Evolutionary conservation across 305 asterid genomes (phyloP).

Genomic region (Striga hermonthica): DNA sequence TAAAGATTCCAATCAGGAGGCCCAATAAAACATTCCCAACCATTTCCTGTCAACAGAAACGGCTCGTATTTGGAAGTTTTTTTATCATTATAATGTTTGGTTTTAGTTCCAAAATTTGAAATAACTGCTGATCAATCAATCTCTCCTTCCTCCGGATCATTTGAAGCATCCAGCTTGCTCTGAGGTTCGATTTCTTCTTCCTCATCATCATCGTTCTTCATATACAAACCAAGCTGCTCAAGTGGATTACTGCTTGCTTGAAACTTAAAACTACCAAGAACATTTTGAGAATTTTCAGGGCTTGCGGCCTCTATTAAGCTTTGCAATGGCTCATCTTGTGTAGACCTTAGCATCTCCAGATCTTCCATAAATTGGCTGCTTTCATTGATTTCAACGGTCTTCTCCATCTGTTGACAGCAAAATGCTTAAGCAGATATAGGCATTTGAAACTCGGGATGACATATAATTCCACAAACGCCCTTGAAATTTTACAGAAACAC

Average conservation of each 20-base stretch:
- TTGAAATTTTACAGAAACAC: too few relatives aligned
- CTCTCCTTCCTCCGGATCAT: slow-evolving; percentile 82
- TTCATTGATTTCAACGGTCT: slow-evolving; percentile 85
- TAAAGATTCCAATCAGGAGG: too few relatives aligned
- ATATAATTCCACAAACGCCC: neutral
- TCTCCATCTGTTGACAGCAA: slow-evolving; percentile 55
- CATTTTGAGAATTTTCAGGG: slow-evolving; percentile 66
- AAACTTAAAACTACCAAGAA: slow-evolving; percentile 68
- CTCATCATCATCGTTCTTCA: slow-evolving; percentile 83
- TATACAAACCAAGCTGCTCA: slow-evolving; percentile 89
- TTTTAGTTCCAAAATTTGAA: too few relatives aligned
- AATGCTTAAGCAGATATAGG: too few relatives aligned
- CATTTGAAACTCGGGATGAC: neutral
- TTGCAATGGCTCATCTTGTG: slow-evolving; percentile 46
- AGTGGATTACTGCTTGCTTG: slow-evolving; percentile 74
- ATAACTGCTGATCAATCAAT: slow-evolving; percentile 38
- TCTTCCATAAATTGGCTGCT: slow-evolving; percentile 68
- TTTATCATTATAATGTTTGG: too few relatives aligned
- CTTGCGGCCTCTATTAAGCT: slow-evolving; percentile 64
- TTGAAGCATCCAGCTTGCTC: slow-evolving; percentile 8
- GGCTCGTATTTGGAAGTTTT: too few relatives aligned
- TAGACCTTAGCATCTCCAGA: slow-evolving; percentile 68
- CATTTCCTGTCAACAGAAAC: too few relatives aligned
- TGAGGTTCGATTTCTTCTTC: slow-evolving; percentile 59
- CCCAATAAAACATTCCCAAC: too few relatives aligned